Conservation (phyloP, 2,329 filamentous ascomycete genomes). For the Trichophyton simii region DNA sequence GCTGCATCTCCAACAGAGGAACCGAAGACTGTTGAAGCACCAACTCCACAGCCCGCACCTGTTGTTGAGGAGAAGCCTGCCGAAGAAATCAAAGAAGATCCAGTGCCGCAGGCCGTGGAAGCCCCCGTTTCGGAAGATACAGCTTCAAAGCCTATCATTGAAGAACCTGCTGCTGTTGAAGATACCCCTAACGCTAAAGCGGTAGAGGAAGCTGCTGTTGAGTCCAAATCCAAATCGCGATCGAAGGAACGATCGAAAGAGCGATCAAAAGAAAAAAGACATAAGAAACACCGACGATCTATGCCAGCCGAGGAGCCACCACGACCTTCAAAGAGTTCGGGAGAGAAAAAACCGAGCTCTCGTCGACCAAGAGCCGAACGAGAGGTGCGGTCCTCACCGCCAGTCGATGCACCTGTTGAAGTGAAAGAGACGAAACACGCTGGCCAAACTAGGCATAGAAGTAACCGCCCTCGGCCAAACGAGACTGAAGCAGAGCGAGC, state of each 20-base stretch:
- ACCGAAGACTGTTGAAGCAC: too few relatives aligned
- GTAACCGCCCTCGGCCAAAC: neutral
- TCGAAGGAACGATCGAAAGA: conserved; percentile 9
- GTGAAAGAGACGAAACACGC: neutral
- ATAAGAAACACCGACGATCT: conserved; percentile 21
- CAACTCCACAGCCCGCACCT: too few relatives aligned
- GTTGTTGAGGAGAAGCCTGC: too few relatives aligned
- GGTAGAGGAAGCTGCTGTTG: too few relatives aligned
- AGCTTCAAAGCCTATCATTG: conserved; percentile 1
- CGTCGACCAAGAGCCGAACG: conserved; percentile 24
- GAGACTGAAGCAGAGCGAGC: conserved; percentile 16
- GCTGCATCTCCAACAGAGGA: too few relatives aligned
- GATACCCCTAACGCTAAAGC: conserved; percentile 3
- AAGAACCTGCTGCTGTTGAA: conserved; percentile 5
- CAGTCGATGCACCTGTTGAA: conserved; percentile 15
- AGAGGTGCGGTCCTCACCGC: conserved; percentile 12
- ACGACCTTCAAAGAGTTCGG: conserved; percentile 26
- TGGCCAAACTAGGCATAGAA: neutral
- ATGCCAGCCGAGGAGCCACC: conserved; percentile 21
- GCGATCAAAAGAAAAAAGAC: conserved; percentile 9
- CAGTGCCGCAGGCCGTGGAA: neutral
- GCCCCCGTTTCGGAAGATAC: neutral
- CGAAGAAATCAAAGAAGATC: neutral
- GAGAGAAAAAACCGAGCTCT: conserved; percentile 22
- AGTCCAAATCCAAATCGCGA: neutral